Base-by-base conservation (phyloP, 2,329 filamentous ascomycete species). In the Cladorrhinum sp. region DNA sequence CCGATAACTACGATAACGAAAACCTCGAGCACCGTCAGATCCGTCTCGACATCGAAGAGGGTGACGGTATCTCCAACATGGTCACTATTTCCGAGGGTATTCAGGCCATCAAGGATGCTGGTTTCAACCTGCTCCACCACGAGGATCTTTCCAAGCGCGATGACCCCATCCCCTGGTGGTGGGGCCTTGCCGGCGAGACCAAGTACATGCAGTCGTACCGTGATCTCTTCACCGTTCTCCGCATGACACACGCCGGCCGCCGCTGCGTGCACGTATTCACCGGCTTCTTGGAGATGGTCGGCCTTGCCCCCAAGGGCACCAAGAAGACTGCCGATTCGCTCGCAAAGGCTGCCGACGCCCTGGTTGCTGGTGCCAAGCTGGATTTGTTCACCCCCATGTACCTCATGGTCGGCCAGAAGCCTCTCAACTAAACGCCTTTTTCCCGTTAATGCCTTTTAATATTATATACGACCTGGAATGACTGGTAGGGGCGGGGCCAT, bases 341-440 rank as follows among this genome's bases (percentile, higher is more conserved):
- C 70, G 92, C 90, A 5, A 72, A 87, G 61, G 93, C 91, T 29
- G 92, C 85, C 10, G 93, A 97, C 76, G 90, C 86, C 69, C 80
- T 98, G 55, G 93, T 96, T 22, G 91, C 90, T 52, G 93, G 93
- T 76, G 93, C 87, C 36, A 85, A 86, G 74, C 83, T 93, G 79
- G 90, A 96, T 75, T 84, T 98, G n/a, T 98, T 98, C 78, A 98
- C 93, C 1, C 93, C 93, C 59, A 98, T 98, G 93, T 97, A 96
- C 79, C 81, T 98, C 72, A 97, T 97, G 91, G 85, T 97, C 62
- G 93, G 86, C 63, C 87, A 91, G 77, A 97, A 97, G 83, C 92
- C 93, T 3, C 69, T 69, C 55, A 72, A 77, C 67, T 77, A 72
- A 51, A 45, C 2, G 4, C 29, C 20, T 16, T 16, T 38, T 27